Percentiles rank a stretch among this genome's conserved stretches.
These are phyloP conservation scores for Zostera marina DNA, from an alignment of 116 monocot genomes.

Conservation along the genomic window DNA sequence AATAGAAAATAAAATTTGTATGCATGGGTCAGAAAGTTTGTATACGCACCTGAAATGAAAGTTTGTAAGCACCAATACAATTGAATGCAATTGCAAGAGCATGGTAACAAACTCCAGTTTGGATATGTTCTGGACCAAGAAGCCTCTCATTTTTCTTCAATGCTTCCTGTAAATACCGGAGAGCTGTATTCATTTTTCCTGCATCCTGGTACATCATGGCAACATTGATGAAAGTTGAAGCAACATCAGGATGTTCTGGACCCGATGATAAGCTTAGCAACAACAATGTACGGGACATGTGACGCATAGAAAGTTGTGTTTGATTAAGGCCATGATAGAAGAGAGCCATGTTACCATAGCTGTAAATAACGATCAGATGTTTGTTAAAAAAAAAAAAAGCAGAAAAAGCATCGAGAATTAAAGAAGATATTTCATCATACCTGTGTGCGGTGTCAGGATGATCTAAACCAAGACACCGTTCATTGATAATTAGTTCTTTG, in stretches of 20 bases:
- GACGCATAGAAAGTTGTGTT: constrained; percentile 73
- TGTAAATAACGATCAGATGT: constrained; percentile 15
- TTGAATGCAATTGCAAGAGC: constrained; percentile 96
- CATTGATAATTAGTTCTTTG: constrained; percentile 95
- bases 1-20: background rate
- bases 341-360: constrained; percentile 95
- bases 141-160: constrained; percentile 83
- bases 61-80: constrained; percentile 91
- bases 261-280: constrained; percentile 71
- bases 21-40: background rate
- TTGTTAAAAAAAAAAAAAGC: background rate
- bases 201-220: constrained; percentile 98
- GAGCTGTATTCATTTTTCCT: constrained; percentile 79
- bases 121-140: constrained; percentile 83
- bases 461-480: constrained; percentile 85
- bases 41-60: constrained; percentile 59
- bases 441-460: constrained; percentile 99
- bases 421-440: constrained; percentile 11
- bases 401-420: background rate
- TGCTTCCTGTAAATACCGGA: constrained; percentile 88
- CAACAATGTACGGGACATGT: constrained; percentile 78
- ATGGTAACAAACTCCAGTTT: constrained; percentile 95
- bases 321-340: constrained; percentile 94
- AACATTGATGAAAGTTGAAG: constrained; percentile 86
- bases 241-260: constrained; percentile 87